These are phyloP conservation scores for Leccinum pseudoinsigne DNA, from an alignment of 1,284 basidiomycete genomes.

Conservation along the genomic window DNA sequence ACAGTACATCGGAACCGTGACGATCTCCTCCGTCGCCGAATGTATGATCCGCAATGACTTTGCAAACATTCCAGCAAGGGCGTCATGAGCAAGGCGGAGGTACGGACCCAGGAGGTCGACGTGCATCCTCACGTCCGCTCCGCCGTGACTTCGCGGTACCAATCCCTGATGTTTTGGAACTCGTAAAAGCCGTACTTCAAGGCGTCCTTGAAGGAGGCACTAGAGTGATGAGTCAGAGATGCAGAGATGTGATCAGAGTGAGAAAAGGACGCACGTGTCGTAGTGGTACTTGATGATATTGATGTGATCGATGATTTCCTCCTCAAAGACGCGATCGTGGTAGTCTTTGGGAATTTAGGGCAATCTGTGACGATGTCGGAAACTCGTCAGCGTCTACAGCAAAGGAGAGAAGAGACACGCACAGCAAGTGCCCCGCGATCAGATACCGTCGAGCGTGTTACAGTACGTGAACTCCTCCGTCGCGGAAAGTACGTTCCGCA, in stretches of 20 bases:
- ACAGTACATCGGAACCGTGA: too few species aligned
- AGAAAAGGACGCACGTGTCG: constrained; percentile 60
- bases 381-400: too few species aligned
- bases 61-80: constrained; percentile 52
- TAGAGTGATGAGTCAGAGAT: constrained; percentile 33
- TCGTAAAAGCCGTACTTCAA: constrained; percentile 97
- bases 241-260: background rate
- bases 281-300: constrained; percentile 80
- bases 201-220: constrained; percentile 95
- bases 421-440: too few species aligned
- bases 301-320: constrained; percentile 79
- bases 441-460: too few species aligned
- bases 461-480: too few species aligned
- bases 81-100: constrained; percentile 77
- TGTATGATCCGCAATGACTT: too few species aligned
- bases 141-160: constrained; percentile 93
- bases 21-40: too few species aligned
- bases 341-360: constrained; percentile 45
- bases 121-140: constrained; percentile 92
- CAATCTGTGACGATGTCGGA: too few species aligned
- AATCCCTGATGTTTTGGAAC: constrained; percentile 89
- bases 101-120: constrained; percentile 82
- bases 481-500: too few species aligned
- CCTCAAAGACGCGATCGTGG: constrained; percentile 89
- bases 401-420: too few species aligned